Evolutionary conservation across 208 protist species (phyloP).

Genomic region (Leishmania tarentolae): DNA sequence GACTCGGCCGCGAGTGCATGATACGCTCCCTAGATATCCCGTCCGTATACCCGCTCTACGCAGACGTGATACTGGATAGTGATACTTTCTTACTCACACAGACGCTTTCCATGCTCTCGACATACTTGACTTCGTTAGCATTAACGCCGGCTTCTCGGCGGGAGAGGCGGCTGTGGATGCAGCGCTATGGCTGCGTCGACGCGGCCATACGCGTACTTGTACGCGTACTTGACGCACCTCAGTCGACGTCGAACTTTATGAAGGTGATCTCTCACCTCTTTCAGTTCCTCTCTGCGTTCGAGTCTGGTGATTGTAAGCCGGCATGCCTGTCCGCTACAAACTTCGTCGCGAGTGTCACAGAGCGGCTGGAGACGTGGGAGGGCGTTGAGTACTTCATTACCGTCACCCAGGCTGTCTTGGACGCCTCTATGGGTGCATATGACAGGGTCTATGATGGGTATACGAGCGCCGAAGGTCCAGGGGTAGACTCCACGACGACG

Average conservation of each 20-base stretch:
- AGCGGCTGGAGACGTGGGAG: conserved; percentile 39
- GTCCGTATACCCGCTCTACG: conserved; percentile 58
- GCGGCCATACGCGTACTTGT: conserved; percentile 54
- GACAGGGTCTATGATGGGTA: conserved; percentile 20
- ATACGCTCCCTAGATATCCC: conserved; percentile 52
- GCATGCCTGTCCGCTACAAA: conserved; percentile 57
- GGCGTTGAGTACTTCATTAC: conserved; percentile 67
- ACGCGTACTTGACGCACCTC: conserved; percentile 34
- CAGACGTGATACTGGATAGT: conserved; percentile 41
- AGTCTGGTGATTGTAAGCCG: conserved; percentile 53
- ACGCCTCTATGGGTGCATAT: conserved; percentile 63
- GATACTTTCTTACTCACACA: conserved; percentile 39
- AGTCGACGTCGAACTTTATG: conserved; percentile 42
- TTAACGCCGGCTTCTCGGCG: conserved; percentile 35
- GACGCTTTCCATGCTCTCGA: conserved; percentile 49
- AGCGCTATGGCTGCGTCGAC: conserved; percentile 59
- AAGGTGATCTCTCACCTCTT: conserved; percentile 69
- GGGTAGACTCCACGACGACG: conserved; percentile 24
- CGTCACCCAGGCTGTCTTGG: conserved; percentile 65
- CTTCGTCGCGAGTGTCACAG: conserved; percentile 48
- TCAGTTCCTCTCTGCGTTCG: conserved; percentile 69
- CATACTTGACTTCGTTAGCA: conserved; percentile 32
- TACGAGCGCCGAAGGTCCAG: conserved; percentile 15
- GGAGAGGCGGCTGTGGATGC: conserved; percentile 69
- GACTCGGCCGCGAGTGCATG: conserved; percentile 64